Conservation (phyloP, 176 grass and related monocot species). For the Miscanthus lutarioriparius region DNA sequence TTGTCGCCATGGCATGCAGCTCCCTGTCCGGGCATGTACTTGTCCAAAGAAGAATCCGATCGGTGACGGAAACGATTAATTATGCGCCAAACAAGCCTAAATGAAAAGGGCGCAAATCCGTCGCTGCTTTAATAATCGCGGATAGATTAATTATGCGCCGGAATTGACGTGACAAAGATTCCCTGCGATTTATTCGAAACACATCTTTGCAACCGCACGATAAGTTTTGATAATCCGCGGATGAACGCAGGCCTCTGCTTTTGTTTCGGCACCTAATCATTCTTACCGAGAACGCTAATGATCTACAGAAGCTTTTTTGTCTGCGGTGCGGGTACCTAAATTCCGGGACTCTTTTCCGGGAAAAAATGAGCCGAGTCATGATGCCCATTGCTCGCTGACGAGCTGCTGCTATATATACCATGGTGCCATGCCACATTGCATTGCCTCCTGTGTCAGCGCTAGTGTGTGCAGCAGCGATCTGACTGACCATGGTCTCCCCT, state of each 20-base stretch:
- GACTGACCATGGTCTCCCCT: slow-evolving; percentile 37
- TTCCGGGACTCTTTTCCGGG: slow-evolving; percentile 20
- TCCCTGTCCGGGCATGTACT: not conserved
- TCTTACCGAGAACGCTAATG: not conserved
- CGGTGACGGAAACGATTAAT: not conserved
- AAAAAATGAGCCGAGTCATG: slow-evolving; percentile 1
- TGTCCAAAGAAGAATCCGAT: not conserved
- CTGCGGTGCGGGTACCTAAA: slow-evolving; percentile 19
- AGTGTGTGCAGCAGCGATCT: not conserved
- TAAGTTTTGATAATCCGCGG: slow-evolving; percentile 27
- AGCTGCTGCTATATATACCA: slow-evolving; percentile 37
- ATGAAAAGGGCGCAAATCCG: no score
- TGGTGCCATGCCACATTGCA: not conserved
- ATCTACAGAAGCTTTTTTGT: not conserved
- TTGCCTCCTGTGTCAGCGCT: not conserved
- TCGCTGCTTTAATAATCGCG: not conserved
- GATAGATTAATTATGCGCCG: not conserved
- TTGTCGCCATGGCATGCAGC: not conserved
- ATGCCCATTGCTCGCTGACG: not conserved
- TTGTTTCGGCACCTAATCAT: slow-evolving; percentile 49
- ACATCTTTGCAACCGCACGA: slow-evolving; percentile 13
- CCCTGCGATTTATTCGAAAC: slow-evolving; percentile 9
- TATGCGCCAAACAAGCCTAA: no score
- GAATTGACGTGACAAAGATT: slow-evolving; percentile 14
- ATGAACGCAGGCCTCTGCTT: slow-evolving; percentile 50